These are phyloP conservation scores for Coemansia biformis DNA, from an alignment of 192 early-diverging fungal species.

Conservation along the genomic window DNA sequence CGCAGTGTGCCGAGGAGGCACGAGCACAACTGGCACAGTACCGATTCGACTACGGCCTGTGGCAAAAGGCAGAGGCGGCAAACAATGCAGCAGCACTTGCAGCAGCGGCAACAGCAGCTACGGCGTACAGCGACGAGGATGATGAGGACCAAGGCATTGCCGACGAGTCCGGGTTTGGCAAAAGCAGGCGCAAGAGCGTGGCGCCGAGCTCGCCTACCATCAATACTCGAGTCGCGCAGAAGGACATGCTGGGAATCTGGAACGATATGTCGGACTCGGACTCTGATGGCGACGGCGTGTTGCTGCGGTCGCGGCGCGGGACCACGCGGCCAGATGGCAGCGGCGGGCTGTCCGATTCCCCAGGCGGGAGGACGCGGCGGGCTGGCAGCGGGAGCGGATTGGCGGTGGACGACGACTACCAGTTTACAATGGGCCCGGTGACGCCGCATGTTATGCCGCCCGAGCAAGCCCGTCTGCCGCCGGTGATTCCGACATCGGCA, in stretches of 20 bases:
- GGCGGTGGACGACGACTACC: slow-evolving; percentile 37
- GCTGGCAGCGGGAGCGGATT: neutral
- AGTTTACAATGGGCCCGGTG: slow-evolving; percentile 51
- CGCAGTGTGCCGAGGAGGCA: slow-evolving; percentile 39
- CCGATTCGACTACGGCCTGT: slow-evolving; percentile 22
- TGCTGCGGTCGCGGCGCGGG: neutral
- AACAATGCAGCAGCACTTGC: too few species aligned
- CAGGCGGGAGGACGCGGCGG: too few species aligned
- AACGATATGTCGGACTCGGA: slow-evolving; percentile 27
- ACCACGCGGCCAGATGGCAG: neutral
- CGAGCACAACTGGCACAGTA: slow-evolving; percentile 25
- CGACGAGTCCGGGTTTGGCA: slow-evolving; percentile 11
- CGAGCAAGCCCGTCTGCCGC: neutral
- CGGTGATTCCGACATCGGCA: slow-evolving; percentile 25
- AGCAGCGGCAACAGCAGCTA: too few species aligned
- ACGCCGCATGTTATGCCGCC: slow-evolving; percentile 35
- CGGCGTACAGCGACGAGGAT: slow-evolving; percentile 9
- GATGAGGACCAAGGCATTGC: slow-evolving; percentile 15
- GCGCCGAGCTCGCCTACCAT: slow-evolving; percentile 36
- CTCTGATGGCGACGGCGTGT: slow-evolving; percentile 22
- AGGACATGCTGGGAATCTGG: slow-evolving; percentile 47
- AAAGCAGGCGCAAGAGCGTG: slow-evolving; percentile 10
- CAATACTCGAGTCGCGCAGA: slow-evolving; percentile 35
- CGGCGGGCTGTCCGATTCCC: too few species aligned
- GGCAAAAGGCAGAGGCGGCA: slow-evolving; percentile 1